Evolutionary conservation across 2,329 filamentous ascomycete species (phyloP), one percentile per base, ranked within the genome.

Genomic region (Trichoderma harzianum): DNA sequence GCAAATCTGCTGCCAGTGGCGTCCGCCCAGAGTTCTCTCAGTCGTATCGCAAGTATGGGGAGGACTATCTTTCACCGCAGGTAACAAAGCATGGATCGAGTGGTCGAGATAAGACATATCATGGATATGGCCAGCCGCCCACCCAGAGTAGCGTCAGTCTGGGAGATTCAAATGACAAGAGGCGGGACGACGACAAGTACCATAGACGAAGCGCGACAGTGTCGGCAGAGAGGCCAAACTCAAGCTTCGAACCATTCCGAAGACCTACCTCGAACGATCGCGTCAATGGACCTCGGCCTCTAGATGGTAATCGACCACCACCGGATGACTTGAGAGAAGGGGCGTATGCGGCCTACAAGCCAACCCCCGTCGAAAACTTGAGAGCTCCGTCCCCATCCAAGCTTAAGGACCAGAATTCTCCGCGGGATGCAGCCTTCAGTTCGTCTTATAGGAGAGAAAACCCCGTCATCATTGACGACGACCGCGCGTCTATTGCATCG

Each of bases 101-200:
- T 4, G 81, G 84, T 5, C 82, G 85, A 3, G 84, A 87, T 51
- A 82, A 83, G 67, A 76, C 78, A 0, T 85, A 86, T 66, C 80
- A 82, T 72, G 76, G 73, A n/a, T 76, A 78, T 69, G 74, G 72
- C 8, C 75, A 74, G 39, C 77, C 78, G n/a, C 78, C 78, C 21
- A 77, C 75, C 28, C 80, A 79, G 39, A 80, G 77, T 73, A 80
- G 74, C 68, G 79, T 39, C 28, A 69, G 66, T 32, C 79, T 65
- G 24, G 53, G 66, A 7, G 60, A 62, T 7, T 10, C 47, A 34
- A 76, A 75, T 60, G 79, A 80, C 18, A 75, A 77, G 57, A 74
- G 74, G 21, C 34, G 67, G 39, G 75, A 74, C 51, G 76, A 80
- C 11, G 76, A 75, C 47, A 73, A 73, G 12, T 72, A 77, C 61